Evolutionary conservation across 1,139 yeast genomes (phyloP).

Genomic region (Blastobotrys capitulatus): DNA sequence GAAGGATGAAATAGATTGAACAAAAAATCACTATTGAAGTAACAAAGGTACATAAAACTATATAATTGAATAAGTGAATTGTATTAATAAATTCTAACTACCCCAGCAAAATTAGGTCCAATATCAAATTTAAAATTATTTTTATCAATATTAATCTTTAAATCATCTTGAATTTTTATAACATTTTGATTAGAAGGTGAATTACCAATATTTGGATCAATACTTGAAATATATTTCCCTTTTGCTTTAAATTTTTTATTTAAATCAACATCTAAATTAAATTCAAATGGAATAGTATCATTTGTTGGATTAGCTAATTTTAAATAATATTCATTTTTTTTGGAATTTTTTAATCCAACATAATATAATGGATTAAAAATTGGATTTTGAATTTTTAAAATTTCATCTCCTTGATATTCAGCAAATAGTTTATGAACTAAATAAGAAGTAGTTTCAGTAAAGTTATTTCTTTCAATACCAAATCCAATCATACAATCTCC

Average conservation of each 20-base stretch:
- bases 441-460: conserved; percentile 7
- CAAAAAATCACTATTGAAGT: too few species aligned
- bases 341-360: conserved; percentile 7
- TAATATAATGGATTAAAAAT: conserved; percentile 11
- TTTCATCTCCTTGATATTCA: conserved; percentile 9
- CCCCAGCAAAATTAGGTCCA: conserved; percentile 8
- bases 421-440: conserved; percentile 7
- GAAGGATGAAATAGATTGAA: too few species aligned
- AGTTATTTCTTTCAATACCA: background rate
- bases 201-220: conserved; percentile 5
- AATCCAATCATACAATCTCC: conserved; percentile 5
- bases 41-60: too few species aligned
- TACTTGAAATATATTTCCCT: background rate
- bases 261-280: conserved; percentile 7
- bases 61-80: too few species aligned
- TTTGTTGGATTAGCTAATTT: conserved; percentile 10
- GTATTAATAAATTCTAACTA: conserved; percentile 4
- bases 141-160: background rate
- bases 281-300: background rate
- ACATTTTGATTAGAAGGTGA: background rate
- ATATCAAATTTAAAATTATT: conserved; percentile 1
- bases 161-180: background rate
- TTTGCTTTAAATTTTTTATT: background rate
- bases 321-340: conserved; percentile 8
- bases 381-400: conserved; percentile 8